Evolutionary conservation across 2,329 filamentous ascomycete species (phyloP), one percentile per base, ranked within the genome.

Genomic region (Pleurostoma richardsiae): DNA sequence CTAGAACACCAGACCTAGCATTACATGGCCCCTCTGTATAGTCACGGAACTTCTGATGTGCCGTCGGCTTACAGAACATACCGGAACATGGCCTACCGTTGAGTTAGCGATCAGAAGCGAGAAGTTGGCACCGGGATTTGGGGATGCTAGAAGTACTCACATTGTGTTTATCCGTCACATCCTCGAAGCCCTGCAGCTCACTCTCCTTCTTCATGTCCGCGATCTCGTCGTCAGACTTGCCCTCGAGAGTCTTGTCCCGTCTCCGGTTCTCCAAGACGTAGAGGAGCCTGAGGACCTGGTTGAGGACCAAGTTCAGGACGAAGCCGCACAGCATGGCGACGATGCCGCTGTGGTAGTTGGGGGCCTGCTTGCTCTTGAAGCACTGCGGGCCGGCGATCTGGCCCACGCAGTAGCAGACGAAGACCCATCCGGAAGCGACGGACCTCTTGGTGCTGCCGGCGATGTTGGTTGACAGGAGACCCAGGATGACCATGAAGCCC

Each of bases 161-260:
- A 28, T 68, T 67, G 11, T 61, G 39, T 44, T 54, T 60, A 43
- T 71, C 67, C 6, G 67, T 69, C 41, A 68, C 56, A 42, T 70
- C 66, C 41, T 69, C 65, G 39, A 69, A 65, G 0, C 64, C 66
- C 27, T 67, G 63, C 4, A 54, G 29, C 30, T 60, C 51, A 48
- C 63, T 63, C 31, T 59, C 52, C 27, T 55, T 57, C 19, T 56
- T 57, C 46, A 63, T 50, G 11, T 58, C 59, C 4, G 56, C 55
- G 7, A 63, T 48, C 19, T 67, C 63, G 33, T 63, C 59, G 10
- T 58, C 54, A 4, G 52, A 58, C 53, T 59, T 62, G 0, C 56
- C 59, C 27, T 56, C 52, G 3, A 64, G 39, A 2, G 47, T 45
- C 36, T 41, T 42, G 10, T 67, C 58, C 30, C 63, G 56, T 28